Base-by-base conservation (phyloP, 1,284 basidiomycete genomes). In the Ceratobasidium sp. region DNA sequence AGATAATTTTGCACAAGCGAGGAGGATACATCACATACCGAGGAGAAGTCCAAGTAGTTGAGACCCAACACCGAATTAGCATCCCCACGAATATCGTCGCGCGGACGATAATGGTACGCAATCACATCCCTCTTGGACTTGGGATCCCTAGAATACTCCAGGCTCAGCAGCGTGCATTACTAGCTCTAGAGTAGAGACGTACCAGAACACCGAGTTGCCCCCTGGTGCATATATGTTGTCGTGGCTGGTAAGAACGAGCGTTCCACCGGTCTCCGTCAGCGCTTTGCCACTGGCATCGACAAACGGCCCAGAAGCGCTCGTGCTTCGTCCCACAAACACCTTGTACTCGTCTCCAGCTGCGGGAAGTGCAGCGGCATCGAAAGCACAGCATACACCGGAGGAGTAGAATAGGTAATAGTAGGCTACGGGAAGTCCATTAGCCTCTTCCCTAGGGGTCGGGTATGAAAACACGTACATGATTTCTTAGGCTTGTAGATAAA, bases 181-280 rank as follows among this genome's bases (percentile, higher is more conserved):
- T 11, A 59, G 26, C n/a, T n/a, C n/a, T n/a, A 71, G 14, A 30
- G 21, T 18, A 59, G 21, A 38, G 13, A n/a, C 67, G 14, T 59
- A 59, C 67, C 67, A 71, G 21, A 71, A 71, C 32, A 71, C 55
- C 18, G 67, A 71, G 35, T 71, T 71, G 21, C 78, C 80, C 38
- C 81, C 81, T 26, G 81, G 80, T 26, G 80, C 80, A 73, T 80
- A 81, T 54, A 82, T 76, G 63, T 81, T 80, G 49, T 77, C 81
- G 74, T 81, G 81, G 26, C 79, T 80, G 35, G 76, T 79, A 11
- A 82, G 79, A 21, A 82, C 79, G 47, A 81, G 77, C 11, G 79
- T 79, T 26, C 81, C 81, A 38, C 79, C 77, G 4, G 79, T 78
- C 50, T 73, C 74, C 72, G 73, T 75, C 74, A 80, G 61, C 30